phyloP scores from a whole-genome alignment of 208 protist species.

The Paratrypanosoma confusum region DNA sequence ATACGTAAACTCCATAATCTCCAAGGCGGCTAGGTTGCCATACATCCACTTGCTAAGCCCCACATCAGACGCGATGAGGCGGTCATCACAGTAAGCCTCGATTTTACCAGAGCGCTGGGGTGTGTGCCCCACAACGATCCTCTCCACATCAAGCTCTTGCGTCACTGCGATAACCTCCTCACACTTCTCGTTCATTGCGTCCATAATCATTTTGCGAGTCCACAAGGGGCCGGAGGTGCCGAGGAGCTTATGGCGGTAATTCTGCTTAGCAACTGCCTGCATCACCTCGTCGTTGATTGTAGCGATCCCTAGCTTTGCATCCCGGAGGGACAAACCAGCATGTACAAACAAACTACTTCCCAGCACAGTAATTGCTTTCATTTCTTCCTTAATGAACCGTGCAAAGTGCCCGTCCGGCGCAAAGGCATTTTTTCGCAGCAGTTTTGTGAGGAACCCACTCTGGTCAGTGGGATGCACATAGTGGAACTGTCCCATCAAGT shows the following conservation, averaged over 20 bases:
- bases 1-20: conserved; percentile 32
- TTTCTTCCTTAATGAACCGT: conserved; percentile 50
- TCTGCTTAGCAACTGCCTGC: conserved; percentile 17
- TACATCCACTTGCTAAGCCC: conserved; percentile 70
- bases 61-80: conserved; percentile 58
- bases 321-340: conserved; percentile 30
- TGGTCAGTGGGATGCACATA: conserved; percentile 50
- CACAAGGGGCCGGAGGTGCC: conserved; percentile 50
- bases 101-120: conserved; percentile 38
- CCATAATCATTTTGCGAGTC: conserved; percentile 55
- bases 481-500: conserved; percentile 50
- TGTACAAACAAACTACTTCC: conserved; percentile 55
- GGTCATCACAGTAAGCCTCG: conserved; percentile 40
- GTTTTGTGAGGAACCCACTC: conserved; percentile 36
- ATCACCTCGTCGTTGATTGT: conserved; percentile 33
- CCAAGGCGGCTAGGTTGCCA: conserved; percentile 40
- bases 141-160: conserved; percentile 15
- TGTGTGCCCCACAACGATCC: conserved; percentile 74
- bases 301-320: conserved; percentile 16
- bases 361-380: conserved; percentile 34
- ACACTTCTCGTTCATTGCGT: conserved; percentile 40
- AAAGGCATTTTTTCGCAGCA: conserved; percentile 34
- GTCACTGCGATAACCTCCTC: conserved; percentile 20
- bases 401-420: conserved; percentile 31
- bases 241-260: conserved; percentile 23